Conservation (phyloP, 225 moss, liverwort and hornwort species). For the Anthoceros angustus region DNA sequence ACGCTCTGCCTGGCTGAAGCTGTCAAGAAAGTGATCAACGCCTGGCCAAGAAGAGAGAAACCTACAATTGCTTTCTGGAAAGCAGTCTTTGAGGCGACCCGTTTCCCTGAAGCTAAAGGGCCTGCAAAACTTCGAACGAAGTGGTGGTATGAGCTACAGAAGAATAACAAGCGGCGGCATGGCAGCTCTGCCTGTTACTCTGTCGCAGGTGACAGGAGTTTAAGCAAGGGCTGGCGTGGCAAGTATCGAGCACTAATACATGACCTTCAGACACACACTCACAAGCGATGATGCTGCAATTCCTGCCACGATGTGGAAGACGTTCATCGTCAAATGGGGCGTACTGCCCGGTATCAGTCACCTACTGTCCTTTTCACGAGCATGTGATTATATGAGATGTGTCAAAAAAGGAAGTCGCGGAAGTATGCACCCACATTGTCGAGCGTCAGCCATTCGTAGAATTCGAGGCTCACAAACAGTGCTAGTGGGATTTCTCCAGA, state of each 20-base stretch:
- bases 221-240: not conserved
- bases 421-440: no score
- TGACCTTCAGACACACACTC: no score
- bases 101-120: not conserved
- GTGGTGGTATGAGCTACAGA: conserved; percentile 1
- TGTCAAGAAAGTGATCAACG: not conserved
- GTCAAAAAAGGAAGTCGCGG: no score
- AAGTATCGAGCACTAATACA: not conserved
- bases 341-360: no score
- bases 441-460: no score
- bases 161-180: not conserved
- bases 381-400: no score
- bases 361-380: no score
- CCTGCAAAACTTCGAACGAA: not conserved
- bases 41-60: not conserved
- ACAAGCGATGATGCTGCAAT: no score
- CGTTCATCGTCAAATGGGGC: no score
- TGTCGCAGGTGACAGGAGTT: not conserved
- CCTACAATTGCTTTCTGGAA: not conserved
- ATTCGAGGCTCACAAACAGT: no score
- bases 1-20: not conserved
- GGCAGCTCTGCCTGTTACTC: not conserved
- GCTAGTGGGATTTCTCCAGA: no score
- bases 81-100: not conserved
- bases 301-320: no score